Evolutionary conservation across 2,329 filamentous ascomycete species (phyloP), one percentile per base, ranked within the genome.

Genomic region (Fragosphaeria purpurea): DNA sequence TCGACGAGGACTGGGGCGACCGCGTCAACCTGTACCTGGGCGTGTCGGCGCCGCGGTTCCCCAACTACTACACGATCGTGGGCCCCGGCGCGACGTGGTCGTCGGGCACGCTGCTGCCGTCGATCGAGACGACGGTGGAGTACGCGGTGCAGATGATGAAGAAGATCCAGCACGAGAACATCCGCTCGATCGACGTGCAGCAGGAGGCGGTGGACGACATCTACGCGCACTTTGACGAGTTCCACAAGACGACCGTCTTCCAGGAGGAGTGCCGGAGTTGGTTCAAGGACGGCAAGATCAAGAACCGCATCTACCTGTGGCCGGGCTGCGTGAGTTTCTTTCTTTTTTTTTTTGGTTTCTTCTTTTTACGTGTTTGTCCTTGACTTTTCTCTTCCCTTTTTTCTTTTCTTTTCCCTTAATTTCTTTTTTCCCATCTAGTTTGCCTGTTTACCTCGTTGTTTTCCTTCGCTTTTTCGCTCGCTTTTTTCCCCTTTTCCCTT

Each of bases 181-280:
- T 76, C 51, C 60, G 62, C 4, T 63, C 67, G 5, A 69, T 74
- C 41, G 59, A 67, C 7, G 68, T 75, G 9, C 74, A 73, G 56
- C 58, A 62, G 1, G 67, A 67, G 13, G 72, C 70, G 1, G 70
- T 77, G 7, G 60, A 62, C 9, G 77, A 79, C 53, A 79, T 80
- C 60, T 67, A 72, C 51, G 63, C 63, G 4, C 67, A 69, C 61
- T 69, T 69, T 41, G 68, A 73, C 50, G 55, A 59, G 8, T 73
- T 70, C 59, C 71, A 75, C 65, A 59, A 65, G 50, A 62, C 58
- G 30, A 70, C 71, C 0, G 72, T 74, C 1, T 76, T 70, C 66
- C 59, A 67, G 44, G 50, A 52, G 41, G 47, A 44, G 47, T 54
- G 53, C 47, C 50, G 53, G 34, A 47, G 35, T 7, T 52, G 53